Percentiles rank a stretch among this genome's conserved stretches.
Conservation (phyloP, 2,329 filamentous ascomycete genomes). For the Xylaria sp. region DNA sequence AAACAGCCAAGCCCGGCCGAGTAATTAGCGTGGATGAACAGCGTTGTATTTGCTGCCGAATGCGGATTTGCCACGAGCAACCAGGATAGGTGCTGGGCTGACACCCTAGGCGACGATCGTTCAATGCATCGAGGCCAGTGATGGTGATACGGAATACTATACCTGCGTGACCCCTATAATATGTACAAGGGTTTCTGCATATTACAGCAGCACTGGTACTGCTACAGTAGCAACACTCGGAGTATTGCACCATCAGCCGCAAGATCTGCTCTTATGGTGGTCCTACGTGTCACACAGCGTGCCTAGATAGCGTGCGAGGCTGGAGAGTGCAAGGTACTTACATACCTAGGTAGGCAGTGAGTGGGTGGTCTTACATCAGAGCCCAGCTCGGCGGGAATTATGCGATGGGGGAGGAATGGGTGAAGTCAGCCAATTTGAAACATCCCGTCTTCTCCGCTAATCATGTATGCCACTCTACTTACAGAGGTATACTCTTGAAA, state of each 20-base stretch:
- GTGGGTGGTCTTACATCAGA: background rate
- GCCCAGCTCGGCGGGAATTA: background rate
- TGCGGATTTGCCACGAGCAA: slow-evolving; percentile 21
- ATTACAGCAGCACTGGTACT: too few species aligned
- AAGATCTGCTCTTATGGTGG: slow-evolving; percentile 6
- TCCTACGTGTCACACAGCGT: background rate
- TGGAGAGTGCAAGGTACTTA: too few species aligned
- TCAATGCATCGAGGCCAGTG: slow-evolving; percentile 17
- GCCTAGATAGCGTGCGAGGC: too few species aligned
- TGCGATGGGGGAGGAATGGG: slow-evolving; percentile 14
- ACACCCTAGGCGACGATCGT: slow-evolving; percentile 19
- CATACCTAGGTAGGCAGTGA: too few species aligned
- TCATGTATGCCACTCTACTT: too few species aligned
- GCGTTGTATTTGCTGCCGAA: slow-evolving; percentile 16
- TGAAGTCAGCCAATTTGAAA: slow-evolving; percentile 28
- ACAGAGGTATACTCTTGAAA: slow-evolving; percentile 7
- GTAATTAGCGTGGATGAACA: background rate
- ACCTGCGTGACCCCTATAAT: slow-evolving; percentile 10
- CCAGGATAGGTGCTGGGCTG: slow-evolving; percentile 16
- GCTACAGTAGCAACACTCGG: slow-evolving; percentile 1
- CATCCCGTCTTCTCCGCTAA: slow-evolving; percentile 19
- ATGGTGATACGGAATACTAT: slow-evolving; percentile 19
- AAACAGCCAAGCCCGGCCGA: slow-evolving; percentile 5
- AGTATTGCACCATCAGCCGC: slow-evolving; percentile 17
- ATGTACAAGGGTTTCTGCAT: background rate